phyloP scores from a whole-genome alignment of 495 filamentous ascomycete species.

The Penicillium nucicola region DNA sequence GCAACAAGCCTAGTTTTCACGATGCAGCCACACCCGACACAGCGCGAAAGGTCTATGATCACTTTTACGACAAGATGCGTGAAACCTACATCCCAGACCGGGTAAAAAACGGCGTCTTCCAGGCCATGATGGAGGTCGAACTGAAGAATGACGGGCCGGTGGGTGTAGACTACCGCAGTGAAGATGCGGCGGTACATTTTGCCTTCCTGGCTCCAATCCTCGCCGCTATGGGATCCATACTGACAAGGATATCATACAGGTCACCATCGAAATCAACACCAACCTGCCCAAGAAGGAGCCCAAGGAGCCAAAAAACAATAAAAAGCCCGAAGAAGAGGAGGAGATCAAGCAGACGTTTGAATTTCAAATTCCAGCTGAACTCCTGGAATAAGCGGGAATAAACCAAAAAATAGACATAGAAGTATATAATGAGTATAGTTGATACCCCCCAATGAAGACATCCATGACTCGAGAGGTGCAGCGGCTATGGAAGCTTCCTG shows the following conservation, averaged over 20 bases:
- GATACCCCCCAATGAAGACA: conserved; percentile 11
- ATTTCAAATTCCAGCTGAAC: conserved; percentile 37
- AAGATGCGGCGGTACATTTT: conserved; percentile 60
- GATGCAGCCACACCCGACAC: conserved; percentile 73
- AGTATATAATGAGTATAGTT: conserved; percentile 10
- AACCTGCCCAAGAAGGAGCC: conserved; percentile 54
- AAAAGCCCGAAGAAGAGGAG: conserved; percentile 17
- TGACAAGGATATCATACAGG: conserved; percentile 40
- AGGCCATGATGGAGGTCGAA: conserved; percentile 98
- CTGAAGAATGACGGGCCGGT: conserved; percentile 93
- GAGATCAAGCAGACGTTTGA: conserved; percentile 27
- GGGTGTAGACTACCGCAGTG: conserved; percentile 65
- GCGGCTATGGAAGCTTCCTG: conserved; percentile 45
- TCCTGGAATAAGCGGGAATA: conserved; percentile 22
- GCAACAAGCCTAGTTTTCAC: conserved; percentile 93
- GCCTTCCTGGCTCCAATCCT: conserved; percentile 29
- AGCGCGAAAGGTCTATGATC: conserved; percentile 76
- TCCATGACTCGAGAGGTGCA: conserved; percentile 3
- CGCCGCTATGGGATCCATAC: conserved; percentile 12
- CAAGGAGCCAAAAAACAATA: conserved; percentile 21
- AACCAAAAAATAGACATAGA: conserved; percentile 20
- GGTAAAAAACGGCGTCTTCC: conserved; percentile 93
- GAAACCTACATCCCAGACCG: conserved; percentile 68
- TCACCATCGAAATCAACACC: conserved; percentile 65
- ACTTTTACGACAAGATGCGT: conserved; percentile 74